Evolutionary conservation across 495 filamentous ascomycete genomes (phyloP).

Genomic region (Geoglossum glabrum): DNA sequence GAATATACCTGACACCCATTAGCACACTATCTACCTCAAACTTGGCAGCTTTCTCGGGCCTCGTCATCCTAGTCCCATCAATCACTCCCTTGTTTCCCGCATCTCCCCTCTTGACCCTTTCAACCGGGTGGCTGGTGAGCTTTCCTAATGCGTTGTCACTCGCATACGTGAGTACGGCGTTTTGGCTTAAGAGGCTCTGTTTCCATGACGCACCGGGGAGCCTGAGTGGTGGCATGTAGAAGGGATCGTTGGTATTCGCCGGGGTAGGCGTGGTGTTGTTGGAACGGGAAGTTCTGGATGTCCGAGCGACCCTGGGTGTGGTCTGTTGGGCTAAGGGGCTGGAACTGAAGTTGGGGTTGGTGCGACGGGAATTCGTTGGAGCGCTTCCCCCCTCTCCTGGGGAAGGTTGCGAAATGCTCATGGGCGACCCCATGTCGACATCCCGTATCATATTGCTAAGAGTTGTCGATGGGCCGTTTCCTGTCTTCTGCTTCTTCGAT

Average conservation of each 20-base stretch:
- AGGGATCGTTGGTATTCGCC: background rate
- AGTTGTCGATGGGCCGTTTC: background rate
- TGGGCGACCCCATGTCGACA: background rate
- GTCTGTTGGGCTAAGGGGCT: background rate
- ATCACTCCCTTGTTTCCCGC: slow-evolving; percentile 16
- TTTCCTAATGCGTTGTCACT: background rate
- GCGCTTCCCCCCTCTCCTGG: background rate
- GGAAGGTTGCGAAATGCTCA: background rate
- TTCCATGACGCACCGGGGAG: slow-evolving; percentile 11
- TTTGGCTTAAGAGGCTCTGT: slow-evolving; percentile 12
- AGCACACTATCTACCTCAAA: slow-evolving; percentile 20
- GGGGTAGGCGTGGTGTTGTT: too few species aligned
- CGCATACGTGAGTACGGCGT: slow-evolving; percentile 20
- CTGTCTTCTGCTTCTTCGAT: background rate
- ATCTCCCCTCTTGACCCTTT: slow-evolving; percentile 3
- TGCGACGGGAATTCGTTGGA: too few species aligned
- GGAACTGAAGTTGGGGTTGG: background rate
- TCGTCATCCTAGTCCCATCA: background rate
- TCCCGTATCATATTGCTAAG: background rate
- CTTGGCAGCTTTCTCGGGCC: slow-evolving; percentile 19
- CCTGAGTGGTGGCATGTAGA: background rate
- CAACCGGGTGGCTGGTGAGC: background rate
- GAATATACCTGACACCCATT: slow-evolving; percentile 23
- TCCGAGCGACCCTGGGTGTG: background rate
- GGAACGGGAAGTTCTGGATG: too few species aligned